Base-by-base conservation (phyloP, 2,329 filamentous ascomycete species). In the Diplodia seriata region DNA sequence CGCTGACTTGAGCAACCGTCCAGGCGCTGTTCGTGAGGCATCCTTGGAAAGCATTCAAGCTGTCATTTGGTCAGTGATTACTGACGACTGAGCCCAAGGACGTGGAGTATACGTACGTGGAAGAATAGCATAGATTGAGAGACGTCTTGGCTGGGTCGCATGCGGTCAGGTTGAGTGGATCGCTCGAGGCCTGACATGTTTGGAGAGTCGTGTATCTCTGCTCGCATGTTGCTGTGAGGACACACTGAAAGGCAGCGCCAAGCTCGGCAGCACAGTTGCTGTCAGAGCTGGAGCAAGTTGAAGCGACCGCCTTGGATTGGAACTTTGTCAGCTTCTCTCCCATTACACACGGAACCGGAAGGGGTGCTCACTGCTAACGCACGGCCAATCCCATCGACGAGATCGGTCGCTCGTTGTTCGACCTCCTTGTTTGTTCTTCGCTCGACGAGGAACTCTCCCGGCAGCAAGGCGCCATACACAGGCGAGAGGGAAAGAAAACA, bases 161-260 rank as follows among this genome's bases (percentile, higher is more conserved):
- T 9, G 15, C 20, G 2, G 18, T 29, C n/a, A 29, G 29, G 8
- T 51, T 20, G 1, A 63, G 38, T 12, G 47, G 59, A n/a, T 47
- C n/a, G 59, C 18, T 63, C 7, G 64, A 59, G 2, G 31, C 20
- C 20, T 50, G 33, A 29, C 64, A 67, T 49, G n/a, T 11, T 23
- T 67, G 53, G 11, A 59, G 49, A 8, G 43, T 29, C 7, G 54
- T 31, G n/a, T n/a, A 49, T 47, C 29, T 67, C 40, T 38, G 43
- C 4, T 51, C 14, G 29, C 64, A 67, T 38, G 43, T 33, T 31
- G 54, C 43, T 38, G 54, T 51, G 20, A 57, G 43, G 18, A 67
- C 9, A 20, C 64, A 67, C 6, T 67, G 54, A 20, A 59, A 40
- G 9, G 53, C 43, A 14, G 20, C 29, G 9, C 20, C 31, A 31